A percentile compares a stretch with the other conserved stretches of the same genome.
Evolutionary conservation across 345 rosid species (phyloP).

Genomic region (Lepidium aucheri): DNA sequence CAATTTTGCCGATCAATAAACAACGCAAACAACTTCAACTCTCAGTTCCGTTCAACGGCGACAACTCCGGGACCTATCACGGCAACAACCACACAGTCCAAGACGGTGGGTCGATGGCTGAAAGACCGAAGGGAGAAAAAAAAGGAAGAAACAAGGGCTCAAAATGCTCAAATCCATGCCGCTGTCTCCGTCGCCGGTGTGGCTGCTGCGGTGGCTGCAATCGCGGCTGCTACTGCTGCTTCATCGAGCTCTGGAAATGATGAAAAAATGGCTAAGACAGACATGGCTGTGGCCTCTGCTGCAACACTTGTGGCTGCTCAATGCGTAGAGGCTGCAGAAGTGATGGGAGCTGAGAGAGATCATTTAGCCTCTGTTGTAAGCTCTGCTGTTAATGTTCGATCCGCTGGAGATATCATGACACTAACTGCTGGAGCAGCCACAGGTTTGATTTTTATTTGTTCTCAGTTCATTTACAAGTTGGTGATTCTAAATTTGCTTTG

Average conservation of each 20-base stretch:
- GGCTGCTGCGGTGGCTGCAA: constrained; percentile 82
- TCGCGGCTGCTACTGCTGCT: constrained; percentile 71
- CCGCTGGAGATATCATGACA: constrained; percentile 81
- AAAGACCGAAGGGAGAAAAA: constrained; percentile 83
- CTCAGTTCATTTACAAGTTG: background rate
- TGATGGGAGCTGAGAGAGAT: constrained; percentile 85
- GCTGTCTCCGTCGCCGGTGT: constrained; percentile 76
- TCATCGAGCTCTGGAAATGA: constrained; percentile 57
- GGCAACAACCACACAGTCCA: constrained; percentile 40
- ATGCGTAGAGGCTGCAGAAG: constrained; percentile 85
- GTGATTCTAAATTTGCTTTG: background rate
- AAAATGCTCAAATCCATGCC: constrained; percentile 79
- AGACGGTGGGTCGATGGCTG: constrained; percentile 71
- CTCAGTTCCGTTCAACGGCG: constrained; percentile 32
- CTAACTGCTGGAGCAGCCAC: constrained; percentile 91
- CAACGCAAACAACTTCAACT: constrained; percentile 15
- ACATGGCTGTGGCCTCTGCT: constrained; percentile 85
- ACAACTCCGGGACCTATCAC: constrained; percentile 28
- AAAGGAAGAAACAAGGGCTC: constrained; percentile 73
- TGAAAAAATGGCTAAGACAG: constrained; percentile 67
- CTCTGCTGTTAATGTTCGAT: constrained; percentile 79
- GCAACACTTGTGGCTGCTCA: constrained; percentile 86
- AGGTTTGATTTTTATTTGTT: constrained; percentile 27
- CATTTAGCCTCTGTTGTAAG: constrained; percentile 65
- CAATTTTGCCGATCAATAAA: constrained; percentile 45